Evolutionary conservation across 2,329 filamentous ascomycete species (phyloP).

Genomic region (Colletotrichum nymphaeae): DNA sequence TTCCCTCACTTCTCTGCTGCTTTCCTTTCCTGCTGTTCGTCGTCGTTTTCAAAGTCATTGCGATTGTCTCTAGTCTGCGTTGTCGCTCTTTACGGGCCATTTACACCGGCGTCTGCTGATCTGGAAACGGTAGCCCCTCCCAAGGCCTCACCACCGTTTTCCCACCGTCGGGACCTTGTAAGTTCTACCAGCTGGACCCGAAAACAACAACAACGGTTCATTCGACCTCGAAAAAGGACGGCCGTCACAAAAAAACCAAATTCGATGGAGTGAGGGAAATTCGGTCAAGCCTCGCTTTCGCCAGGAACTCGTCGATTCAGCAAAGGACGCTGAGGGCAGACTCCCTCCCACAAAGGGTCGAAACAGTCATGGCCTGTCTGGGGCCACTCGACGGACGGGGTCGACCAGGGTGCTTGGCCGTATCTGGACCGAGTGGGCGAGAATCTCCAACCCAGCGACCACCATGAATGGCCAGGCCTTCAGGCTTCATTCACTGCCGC

Average conservation of each 20-base stretch:
- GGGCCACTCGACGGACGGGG: slow-evolving; percentile 26
- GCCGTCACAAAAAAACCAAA: neutral
- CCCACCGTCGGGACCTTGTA: slow-evolving; percentile 14
- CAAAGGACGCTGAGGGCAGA: slow-evolving; percentile 1
- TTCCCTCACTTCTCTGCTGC: slow-evolving; percentile 25
- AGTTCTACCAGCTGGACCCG: slow-evolving; percentile 3
- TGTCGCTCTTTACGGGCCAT: neutral
- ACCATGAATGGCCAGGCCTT: slow-evolving; percentile 10
- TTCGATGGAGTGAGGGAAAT: neutral
- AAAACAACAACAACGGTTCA: neutral
- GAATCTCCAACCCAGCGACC: slow-evolving; percentile 10
- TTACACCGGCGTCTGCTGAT: neutral
- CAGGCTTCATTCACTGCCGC: slow-evolving; percentile 1
- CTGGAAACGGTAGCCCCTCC: slow-evolving; percentile 14
- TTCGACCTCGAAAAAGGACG: neutral
- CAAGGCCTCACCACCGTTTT: slow-evolving; percentile 19
- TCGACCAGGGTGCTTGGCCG: slow-evolving; percentile 28
- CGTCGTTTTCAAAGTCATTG: neutral
- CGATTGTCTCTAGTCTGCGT: neutral
- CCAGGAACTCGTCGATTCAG: neutral
- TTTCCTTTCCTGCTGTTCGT: slow-evolving; percentile 19
- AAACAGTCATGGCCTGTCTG: slow-evolving; percentile 16
- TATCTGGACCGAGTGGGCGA: slow-evolving; percentile 7
- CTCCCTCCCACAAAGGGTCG: slow-evolving; percentile 24
- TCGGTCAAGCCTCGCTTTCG: neutral